Base-by-base conservation (phyloP, 2,329 filamentous ascomycete genomes). In the Fusarium miscanthi region DNA sequence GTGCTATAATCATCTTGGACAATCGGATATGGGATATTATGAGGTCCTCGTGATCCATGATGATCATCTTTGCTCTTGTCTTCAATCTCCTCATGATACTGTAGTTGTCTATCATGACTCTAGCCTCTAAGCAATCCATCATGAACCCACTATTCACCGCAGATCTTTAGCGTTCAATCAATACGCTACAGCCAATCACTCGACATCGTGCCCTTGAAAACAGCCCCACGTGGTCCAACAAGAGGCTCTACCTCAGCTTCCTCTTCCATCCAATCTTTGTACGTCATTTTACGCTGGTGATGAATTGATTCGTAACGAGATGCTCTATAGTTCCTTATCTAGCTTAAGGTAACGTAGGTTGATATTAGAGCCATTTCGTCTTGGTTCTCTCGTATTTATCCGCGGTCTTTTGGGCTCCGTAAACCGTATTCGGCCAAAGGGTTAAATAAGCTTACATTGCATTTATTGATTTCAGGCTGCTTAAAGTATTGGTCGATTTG, bases 101-200 rank as follows among this genome's bases (percentile, higher is more conserved):
- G 27, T 17, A 58, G 37, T 41, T n/a, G 1, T 46, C 30, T 25
- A 49, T 57, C 54, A 57, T 57, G 54, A 49, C 54, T 49, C 30
- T 37, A 40, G 49, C 35, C 35, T 37, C 49, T 11, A 12, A 46
- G n/a, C 8, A 17, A 33, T 19, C 25, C 45, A 42, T 63, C 59
- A 60, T 63, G 35, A 52, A 43, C 63, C 54, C 54, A 57, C 54
- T 37, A 9, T 37, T 19, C 6, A 38, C 17, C 6, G 38, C 30
- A 21, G 61, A 66, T 66, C 62, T 49, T 41, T 66, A 66, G 54
- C 25, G 31, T 8, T 13, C 52, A 31, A 56, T 52, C 30, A 23
- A 66, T 66, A 66, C 62, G 62, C 62, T 60, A 41, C 40, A 46
- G 46, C 75, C 75, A 77, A 77, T 77, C 75, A 69, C 60, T 68